Conservation (phyloP, 257 asterid genomes). For the Nicotiana paniculata region DNA sequence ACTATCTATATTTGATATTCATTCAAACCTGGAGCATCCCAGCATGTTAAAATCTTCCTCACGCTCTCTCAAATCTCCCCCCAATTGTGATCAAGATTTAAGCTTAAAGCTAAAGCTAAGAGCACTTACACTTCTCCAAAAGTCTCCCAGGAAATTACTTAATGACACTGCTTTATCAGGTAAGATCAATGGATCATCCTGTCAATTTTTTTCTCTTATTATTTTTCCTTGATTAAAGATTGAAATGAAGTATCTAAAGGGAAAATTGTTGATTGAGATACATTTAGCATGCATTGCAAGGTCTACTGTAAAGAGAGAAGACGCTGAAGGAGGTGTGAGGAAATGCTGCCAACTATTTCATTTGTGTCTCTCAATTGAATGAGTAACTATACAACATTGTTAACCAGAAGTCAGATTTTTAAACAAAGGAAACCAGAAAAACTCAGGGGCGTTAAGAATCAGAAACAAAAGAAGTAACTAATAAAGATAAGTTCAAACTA, state of each 20-base stretch:
- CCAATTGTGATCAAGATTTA: not conserved
- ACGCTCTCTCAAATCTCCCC: not conserved
- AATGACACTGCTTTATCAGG: not conserved
- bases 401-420: not conserved
- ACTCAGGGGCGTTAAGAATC: not conserved
- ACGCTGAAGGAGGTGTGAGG: not conserved
- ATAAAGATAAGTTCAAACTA: not conserved
- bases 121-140: not conserved
- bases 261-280: not conserved
- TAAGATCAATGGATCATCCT: not conserved
- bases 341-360: not conserved
- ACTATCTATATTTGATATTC: not conserved
- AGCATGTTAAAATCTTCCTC: not conserved
- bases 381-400: not conserved
- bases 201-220: not conserved
- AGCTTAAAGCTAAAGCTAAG: not conserved
- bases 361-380: not conserved
- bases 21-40: not conserved
- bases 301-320: not conserved
- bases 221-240: not conserved
- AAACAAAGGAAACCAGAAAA: not conserved
- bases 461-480: constrained; percentile 1
- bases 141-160: not conserved
- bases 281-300: not conserved
- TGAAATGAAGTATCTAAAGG: not conserved